These are phyloP conservation scores for Dichotomopilus funicola DNA, from an alignment of 2,329 filamentous ascomycete species.

Conservation along the genomic window DNA sequence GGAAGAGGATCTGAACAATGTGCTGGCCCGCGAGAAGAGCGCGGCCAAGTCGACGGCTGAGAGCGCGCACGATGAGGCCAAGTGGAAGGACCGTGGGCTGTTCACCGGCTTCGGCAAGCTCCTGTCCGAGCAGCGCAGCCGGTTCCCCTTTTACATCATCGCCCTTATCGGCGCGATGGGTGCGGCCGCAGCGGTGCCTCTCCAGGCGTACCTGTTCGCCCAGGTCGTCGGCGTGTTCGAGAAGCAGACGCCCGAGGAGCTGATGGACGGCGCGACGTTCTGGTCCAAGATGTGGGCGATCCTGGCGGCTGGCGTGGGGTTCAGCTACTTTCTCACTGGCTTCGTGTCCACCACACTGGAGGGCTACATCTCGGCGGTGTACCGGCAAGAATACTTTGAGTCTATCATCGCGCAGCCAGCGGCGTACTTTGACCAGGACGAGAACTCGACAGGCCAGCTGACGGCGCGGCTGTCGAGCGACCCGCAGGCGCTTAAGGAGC, in stretches of 20 bases:
- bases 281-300: constrained; percentile 62
- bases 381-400: constrained; percentile 55
- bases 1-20: constrained; percentile 36
- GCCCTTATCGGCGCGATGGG: constrained; percentile 42
- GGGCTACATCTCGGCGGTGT: constrained; percentile 43
- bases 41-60: constrained; percentile 32
- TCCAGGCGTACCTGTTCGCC: constrained; percentile 51
- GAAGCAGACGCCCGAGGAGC: constrained; percentile 26
- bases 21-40: constrained; percentile 41
- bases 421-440: constrained; percentile 54
- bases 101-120: constrained; percentile 50
- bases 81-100: constrained; percentile 36
- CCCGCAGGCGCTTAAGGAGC: constrained; percentile 54
- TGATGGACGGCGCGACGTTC: constrained; percentile 37
- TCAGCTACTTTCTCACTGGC: constrained; percentile 47
- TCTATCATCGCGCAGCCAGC: constrained; percentile 54
- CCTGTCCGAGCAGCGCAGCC: constrained; percentile 48
- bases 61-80: constrained; percentile 22
- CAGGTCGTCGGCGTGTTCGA: constrained; percentile 47
- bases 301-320: constrained; percentile 46
- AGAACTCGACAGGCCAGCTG: constrained; percentile 54
- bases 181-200: constrained; percentile 39
- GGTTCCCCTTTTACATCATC: constrained; percentile 45
- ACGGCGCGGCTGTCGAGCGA: constrained; percentile 51
- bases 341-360: constrained; percentile 41